These are phyloP conservation scores for Dactylellina parvicollis DNA, from an alignment of 2,329 filamentous ascomycete genomes.

Conservation along the genomic window DNA sequence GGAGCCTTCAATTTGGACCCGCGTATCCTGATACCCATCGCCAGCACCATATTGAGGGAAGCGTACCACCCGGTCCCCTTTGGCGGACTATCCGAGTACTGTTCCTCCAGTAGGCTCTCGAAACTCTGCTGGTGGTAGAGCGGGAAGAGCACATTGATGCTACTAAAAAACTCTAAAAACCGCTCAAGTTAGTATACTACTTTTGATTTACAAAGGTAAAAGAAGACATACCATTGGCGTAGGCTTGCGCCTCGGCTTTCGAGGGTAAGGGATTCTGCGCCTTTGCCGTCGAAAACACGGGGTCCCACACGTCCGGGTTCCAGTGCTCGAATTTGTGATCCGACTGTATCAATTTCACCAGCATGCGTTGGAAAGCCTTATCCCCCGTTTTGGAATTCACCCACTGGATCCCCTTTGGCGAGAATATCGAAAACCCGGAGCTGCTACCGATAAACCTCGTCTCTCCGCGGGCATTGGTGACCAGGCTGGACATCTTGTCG, in stretches of 20 bases:
- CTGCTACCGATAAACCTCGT: slow-evolving; percentile 94
- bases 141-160: slow-evolving; percentile 99
- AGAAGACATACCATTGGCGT: slow-evolving; percentile 33
- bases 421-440: slow-evolving; percentile 98
- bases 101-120: slow-evolving; percentile 93
- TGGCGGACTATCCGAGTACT: slow-evolving; percentile 92
- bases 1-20: slow-evolving; percentile 78
- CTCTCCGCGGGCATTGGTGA: slow-evolving; percentile 93
- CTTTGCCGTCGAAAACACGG: slow-evolving; percentile 85
- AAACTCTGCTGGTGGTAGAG: slow-evolving; percentile 98
- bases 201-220: background rate
- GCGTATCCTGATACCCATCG: slow-evolving; percentile 89
- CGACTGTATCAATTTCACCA: slow-evolving; percentile 86
- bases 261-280: slow-evolving; percentile 84
- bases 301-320: slow-evolving; percentile 96
- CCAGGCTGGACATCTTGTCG: slow-evolving; percentile 98
- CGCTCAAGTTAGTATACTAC: slow-evolving; percentile 21
- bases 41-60: slow-evolving; percentile 89
- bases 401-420: slow-evolving; percentile 97
- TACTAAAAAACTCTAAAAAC: slow-evolving; percentile 85
- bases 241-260: slow-evolving; percentile 78
- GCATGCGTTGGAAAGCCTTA: slow-evolving; percentile 92
- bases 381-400: slow-evolving; percentile 99
- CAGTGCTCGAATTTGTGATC: slow-evolving; percentile 97
- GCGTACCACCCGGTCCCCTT: slow-evolving; percentile 99